Evolutionary conservation across 2,329 filamentous ascomycete species (phyloP).

Genomic region (Daldinia eschscholtzii): DNA sequence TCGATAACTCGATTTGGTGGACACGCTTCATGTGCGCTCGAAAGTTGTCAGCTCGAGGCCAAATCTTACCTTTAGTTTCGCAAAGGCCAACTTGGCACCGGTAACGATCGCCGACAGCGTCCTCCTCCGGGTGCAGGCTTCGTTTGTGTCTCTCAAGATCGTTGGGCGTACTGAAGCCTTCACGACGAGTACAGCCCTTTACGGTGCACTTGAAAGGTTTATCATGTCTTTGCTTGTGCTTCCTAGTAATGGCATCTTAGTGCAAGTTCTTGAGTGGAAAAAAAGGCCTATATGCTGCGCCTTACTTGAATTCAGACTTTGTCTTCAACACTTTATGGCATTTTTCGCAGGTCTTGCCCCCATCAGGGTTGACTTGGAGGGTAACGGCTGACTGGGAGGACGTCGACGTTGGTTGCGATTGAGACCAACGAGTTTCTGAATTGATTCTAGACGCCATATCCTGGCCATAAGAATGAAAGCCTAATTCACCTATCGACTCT

Average conservation of each 20-base stretch:
- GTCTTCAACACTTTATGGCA: conserved; percentile 63
- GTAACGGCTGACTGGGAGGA: conserved; percentile 17
- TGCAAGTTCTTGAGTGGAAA: conserved; percentile 5
- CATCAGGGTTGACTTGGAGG: conserved; percentile 36
- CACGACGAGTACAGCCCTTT: conserved; percentile 66
- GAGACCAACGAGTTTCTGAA: conserved; percentile 31
- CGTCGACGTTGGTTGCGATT: conserved; percentile 28
- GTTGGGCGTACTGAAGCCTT: conserved; percentile 83
- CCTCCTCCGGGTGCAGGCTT: conserved; percentile 71
- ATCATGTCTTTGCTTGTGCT: conserved; percentile 77
- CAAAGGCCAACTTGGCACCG: conserved; percentile 71
- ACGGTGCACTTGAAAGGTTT: conserved; percentile 75
- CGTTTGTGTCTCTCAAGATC: conserved; percentile 84
- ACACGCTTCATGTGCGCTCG: conserved; percentile 79
- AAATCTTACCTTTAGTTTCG: conserved; percentile 73
- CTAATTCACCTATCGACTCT: conserved; percentile 56
- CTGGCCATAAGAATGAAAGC: conserved; percentile 39
- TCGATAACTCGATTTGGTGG: conserved; percentile 62
- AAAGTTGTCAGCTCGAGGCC: conserved; percentile 90
- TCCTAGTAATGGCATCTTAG: conserved; percentile 64
- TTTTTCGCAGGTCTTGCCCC: conserved; percentile 52
- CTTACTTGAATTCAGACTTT: conserved; percentile 68
- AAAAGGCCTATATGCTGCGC: conserved; percentile 13
- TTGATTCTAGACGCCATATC: conserved; percentile 35
- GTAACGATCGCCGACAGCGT: conserved; percentile 65